Percentiles rank a stretch among this genome's conserved stretches.
Evolutionary conservation across 179 eudicot genomes (phyloP).

Genomic region (Silene noctiflora): DNA sequence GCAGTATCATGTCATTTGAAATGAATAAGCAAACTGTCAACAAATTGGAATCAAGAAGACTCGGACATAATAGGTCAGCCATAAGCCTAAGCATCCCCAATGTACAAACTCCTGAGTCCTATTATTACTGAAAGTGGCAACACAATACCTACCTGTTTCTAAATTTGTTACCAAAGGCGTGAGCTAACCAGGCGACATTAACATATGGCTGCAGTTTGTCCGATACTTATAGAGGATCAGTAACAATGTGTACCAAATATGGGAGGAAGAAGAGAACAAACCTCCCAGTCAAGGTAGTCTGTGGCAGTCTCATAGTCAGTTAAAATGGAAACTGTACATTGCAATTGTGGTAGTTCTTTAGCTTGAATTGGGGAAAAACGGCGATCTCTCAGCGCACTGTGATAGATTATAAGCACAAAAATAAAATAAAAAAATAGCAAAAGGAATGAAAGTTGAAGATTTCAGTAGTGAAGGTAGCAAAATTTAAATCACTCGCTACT

Average conservation of each 20-base stretch:
- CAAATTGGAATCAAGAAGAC: too few relatives aligned
- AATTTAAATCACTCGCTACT: neutral
- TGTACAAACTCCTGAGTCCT: too few relatives aligned
- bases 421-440: too few relatives aligned
- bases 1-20: too few relatives aligned
- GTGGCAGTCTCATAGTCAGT: constrained; percentile 67
- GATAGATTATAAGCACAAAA: constrained; percentile 26
- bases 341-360: constrained; percentile 84
- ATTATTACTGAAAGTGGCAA: too few relatives aligned
- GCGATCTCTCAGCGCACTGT: constrained; percentile 88
- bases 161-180: too few relatives aligned
- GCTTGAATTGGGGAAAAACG: constrained; percentile 88
- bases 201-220: neutral
- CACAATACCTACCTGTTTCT: too few relatives aligned
- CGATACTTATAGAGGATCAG: neutral
- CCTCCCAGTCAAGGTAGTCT: constrained; percentile 98
- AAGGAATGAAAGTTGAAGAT: constrained; percentile 2
- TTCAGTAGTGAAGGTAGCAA: constrained; percentile 10
- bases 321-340: constrained; percentile 92
- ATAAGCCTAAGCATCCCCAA: too few relatives aligned
- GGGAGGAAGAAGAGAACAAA: constrained; percentile 37
- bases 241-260: neutral
- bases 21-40: too few relatives aligned
- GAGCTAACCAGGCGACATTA: too few relatives aligned
- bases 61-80: too few relatives aligned